phyloP scores from a whole-genome alignment of 2,329 filamentous ascomycete species.

The Chaetothyriales sp. region DNA sequence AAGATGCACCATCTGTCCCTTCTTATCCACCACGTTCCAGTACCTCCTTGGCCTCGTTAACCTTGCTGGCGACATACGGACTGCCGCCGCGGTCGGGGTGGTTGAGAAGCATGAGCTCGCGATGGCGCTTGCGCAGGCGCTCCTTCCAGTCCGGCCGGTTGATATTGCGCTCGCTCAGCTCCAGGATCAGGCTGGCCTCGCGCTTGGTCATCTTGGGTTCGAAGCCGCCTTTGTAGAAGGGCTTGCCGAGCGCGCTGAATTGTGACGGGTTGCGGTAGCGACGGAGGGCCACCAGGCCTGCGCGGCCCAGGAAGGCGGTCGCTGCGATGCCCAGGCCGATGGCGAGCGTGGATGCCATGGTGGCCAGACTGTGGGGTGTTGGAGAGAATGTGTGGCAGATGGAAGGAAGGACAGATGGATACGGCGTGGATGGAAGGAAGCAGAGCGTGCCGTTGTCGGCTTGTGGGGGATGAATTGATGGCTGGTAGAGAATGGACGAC shows the following conservation, averaged over 20 bases:
- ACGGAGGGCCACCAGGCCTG: slow-evolving; percentile 77
- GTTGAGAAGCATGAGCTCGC: slow-evolving; percentile 91
- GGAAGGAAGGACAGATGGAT: background rate
- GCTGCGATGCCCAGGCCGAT: slow-evolving; percentile 34
- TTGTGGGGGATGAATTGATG: too few species aligned
- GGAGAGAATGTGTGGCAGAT: background rate
- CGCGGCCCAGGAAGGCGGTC: slow-evolving; percentile 75
- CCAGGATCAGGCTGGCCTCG: slow-evolving; percentile 81
- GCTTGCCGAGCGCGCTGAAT: slow-evolving; percentile 67
- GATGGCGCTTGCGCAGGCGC: slow-evolving; percentile 87
- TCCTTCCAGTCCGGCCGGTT: slow-evolving; percentile 51
- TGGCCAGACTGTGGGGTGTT: background rate
- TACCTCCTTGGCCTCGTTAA: slow-evolving; percentile 96
- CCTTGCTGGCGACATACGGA: slow-evolving; percentile 90
- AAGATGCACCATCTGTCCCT: too few species aligned
- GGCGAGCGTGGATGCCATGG: slow-evolving; percentile 31
- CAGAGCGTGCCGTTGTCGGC: too few species aligned
- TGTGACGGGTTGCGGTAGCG: slow-evolving; percentile 54
- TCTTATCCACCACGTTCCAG: slow-evolving; percentile 54
- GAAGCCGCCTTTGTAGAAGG: slow-evolving; percentile 98
- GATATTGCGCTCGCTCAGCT: slow-evolving; percentile 76
- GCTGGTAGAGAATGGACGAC: background rate
- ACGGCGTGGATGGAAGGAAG: background rate
- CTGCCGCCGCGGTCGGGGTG: slow-evolving; percentile 95
- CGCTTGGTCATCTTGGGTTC: slow-evolving; percentile 85